Base-by-base conservation (phyloP, 2,329 filamentous ascomycete species). In the Fusarium fujikuroi region DNA sequence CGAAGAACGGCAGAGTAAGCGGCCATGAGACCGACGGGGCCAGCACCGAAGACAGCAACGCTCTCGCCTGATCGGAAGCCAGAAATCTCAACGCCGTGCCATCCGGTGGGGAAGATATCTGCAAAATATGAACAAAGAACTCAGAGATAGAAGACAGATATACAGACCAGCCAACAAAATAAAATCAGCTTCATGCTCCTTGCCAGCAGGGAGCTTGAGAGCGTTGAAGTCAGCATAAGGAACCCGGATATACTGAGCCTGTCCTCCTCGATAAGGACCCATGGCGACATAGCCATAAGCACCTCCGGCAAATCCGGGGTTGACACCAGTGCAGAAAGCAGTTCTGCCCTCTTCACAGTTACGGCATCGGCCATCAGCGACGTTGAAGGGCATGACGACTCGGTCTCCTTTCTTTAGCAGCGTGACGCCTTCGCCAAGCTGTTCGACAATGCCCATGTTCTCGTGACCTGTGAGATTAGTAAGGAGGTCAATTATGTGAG, bases 151-250 rank as follows among this genome's bases (percentile, higher is more conserved):
- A 9, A 30, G 9, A 30, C 28, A 30, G 28, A 30, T 30, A 30
- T 30, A 30, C 28, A 30, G 8, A 30, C 82, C 83, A 32, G 84
- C 84, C 3, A 86, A 79, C 4, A 86, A 76, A 57, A 87, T 87
- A 70, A 90, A 92, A 73, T 91, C 90, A 0, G 86, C 83, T 76
- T 92, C 90, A 52, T 90, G 83, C 69, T 91, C 88, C 21, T 83
- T 90, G 2, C 90, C 90, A 11, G 86, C 81, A 2, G 91, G 90
- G 4, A 93, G 81, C 60, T 87, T 87, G 37, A 92, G 79, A 10
- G 88, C 88, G 67, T 92, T 92, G 81, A 92, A 92, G 76, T 92
- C 91, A 3, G 90, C 91, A 64, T 89, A 92, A 0, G 91, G 91
- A 4, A 92, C 87, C 7, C 89, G 85, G 23, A 92, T 81, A 65